Percentiles rank a stretch among this genome's conserved stretches.
These are phyloP conservation scores for Neopestalotiopsis sp. DNA, from an alignment of 2,329 filamentous ascomycete genomes.

Conservation along the genomic window DNA sequence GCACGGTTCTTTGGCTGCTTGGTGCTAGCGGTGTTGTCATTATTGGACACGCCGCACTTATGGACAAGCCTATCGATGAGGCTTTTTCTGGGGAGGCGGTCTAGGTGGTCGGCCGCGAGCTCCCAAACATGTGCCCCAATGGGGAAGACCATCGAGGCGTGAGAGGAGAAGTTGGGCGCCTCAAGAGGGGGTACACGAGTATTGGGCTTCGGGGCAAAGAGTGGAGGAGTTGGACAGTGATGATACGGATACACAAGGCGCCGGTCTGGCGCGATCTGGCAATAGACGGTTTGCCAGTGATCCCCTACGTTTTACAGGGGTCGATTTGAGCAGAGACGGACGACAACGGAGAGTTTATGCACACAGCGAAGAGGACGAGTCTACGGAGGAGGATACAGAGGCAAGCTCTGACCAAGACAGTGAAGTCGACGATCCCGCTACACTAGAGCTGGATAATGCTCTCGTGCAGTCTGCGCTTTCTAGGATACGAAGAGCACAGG, in stretches of 20 bases:
- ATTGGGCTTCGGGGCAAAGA: conserved; percentile 46
- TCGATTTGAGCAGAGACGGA: conserved; percentile 56
- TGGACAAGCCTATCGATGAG: conserved; percentile 99
- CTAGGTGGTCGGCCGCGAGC: conserved; percentile 99
- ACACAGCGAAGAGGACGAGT: conserved; percentile 53
- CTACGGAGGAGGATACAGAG: conserved; percentile 55
- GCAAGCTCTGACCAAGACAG: conserved; percentile 53
- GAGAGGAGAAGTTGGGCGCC: conserved; percentile 68
- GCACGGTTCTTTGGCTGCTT: conserved; percentile 91
- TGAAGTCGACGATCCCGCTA: conserved; percentile 60
- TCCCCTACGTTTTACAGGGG: conserved; percentile 64
- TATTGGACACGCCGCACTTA: conserved; percentile 89
- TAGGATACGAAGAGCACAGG: conserved; percentile 79
- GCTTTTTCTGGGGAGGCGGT: conserved; percentile 99
- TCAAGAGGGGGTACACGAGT: conserved; percentile 47
- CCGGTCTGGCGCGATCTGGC: conserved; percentile 50
- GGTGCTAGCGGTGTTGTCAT: conserved; percentile 94
- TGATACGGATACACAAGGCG: conserved; percentile 60
- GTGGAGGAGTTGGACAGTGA: conserved; percentile 71
- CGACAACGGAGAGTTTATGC: conserved; percentile 43
- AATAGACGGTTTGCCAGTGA: conserved; percentile 62
- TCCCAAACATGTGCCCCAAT: conserved; percentile 91
- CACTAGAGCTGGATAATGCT: conserved; percentile 72
- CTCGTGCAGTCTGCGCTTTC: conserved; percentile 79
- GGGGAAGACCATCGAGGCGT: conserved; percentile 99